phyloP scores from a whole-genome alignment of 1,139 yeast genomes.

The Debaryomycetaceae sp. region DNA sequence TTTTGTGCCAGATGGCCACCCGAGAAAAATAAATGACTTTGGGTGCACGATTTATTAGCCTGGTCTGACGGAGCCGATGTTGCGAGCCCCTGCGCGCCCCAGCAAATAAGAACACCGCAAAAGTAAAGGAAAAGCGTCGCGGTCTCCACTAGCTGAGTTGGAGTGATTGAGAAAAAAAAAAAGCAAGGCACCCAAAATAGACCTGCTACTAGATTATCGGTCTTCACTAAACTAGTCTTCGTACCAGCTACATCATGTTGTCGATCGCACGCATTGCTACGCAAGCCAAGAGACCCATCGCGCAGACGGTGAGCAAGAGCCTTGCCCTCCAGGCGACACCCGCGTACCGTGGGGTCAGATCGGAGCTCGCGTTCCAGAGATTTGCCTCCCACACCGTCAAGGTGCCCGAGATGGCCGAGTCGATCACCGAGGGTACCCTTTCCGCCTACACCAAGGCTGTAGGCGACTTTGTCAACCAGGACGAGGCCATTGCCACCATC shows the following conservation, averaged over 20 bases:
- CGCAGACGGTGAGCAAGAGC: conserved; percentile 5
- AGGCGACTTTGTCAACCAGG: conserved; percentile 85
- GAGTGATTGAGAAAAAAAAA: conserved; percentile 3
- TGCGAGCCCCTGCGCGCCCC: conserved; percentile 6
- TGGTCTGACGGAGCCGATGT: too few species aligned
- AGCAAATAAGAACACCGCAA: conserved; percentile 8
- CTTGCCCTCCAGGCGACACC: conserved; percentile 8
- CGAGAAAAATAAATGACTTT: too few species aligned
- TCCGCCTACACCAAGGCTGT: conserved; percentile 72
- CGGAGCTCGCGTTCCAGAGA: conserved; percentile 21
- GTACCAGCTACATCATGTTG: conserved; percentile 4
- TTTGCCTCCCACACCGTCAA: conserved; percentile 56
- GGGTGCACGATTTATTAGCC: too few species aligned
- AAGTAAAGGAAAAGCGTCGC: conserved; percentile 2
- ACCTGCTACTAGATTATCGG: background rate
- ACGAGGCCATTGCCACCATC: conserved; percentile 92
- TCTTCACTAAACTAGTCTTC: background rate
- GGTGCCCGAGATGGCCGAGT: conserved; percentile 99
- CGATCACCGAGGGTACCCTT: conserved; percentile 95
- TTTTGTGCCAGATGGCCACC: too few species aligned
- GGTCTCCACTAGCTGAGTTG: conserved; percentile 1
- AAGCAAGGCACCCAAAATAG: background rate
- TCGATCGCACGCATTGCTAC: conserved; percentile 7
- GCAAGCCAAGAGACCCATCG: conserved; percentile 5
- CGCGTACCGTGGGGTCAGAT: conserved; percentile 4